phyloP scores from a whole-genome alignment of 2,329 filamentous ascomycete species.

The Ophiostoma pallidulum region DNA sequence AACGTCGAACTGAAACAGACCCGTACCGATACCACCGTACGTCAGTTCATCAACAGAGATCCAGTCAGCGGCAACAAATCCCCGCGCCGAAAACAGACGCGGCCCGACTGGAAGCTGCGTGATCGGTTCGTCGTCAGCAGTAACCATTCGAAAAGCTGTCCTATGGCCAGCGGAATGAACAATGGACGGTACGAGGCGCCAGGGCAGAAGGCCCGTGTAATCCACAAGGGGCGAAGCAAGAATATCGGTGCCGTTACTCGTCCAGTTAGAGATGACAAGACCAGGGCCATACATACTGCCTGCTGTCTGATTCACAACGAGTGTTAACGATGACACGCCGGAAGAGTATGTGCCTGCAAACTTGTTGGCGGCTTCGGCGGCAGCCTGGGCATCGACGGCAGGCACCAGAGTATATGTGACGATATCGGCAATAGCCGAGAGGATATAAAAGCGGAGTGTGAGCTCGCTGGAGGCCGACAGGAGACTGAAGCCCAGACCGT shows the following conservation, averaged over 20 bases:
- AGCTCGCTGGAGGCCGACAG: slow-evolving; percentile 23
- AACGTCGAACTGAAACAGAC: too few species aligned
- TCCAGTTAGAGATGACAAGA: slow-evolving; percentile 29
- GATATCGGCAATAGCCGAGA: slow-evolving; percentile 19
- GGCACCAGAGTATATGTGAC: slow-evolving; percentile 28
- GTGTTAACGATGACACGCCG: slow-evolving; percentile 31
- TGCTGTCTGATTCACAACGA: slow-evolving; percentile 25
- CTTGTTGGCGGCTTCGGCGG: slow-evolving; percentile 23
- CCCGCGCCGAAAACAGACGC: slow-evolving; percentile 2
- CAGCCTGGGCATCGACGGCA: slow-evolving; percentile 33
- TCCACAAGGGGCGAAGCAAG: slow-evolving; percentile 18
- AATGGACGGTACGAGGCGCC: slow-evolving; percentile 7
- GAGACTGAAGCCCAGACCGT: slow-evolving; percentile 33
- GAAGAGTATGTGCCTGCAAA: slow-evolving; percentile 30
- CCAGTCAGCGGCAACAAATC: slow-evolving; percentile 4
- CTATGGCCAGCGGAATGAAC: background rate
- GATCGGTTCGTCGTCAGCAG: background rate
- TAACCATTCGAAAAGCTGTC: background rate
- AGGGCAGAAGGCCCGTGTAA: slow-evolving; percentile 1
- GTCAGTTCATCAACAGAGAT: slow-evolving; percentile 26
- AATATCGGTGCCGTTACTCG: slow-evolving; percentile 32
- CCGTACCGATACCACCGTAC: too few species aligned
- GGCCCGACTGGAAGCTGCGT: background rate
- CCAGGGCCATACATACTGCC: slow-evolving; percentile 23
- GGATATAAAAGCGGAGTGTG: slow-evolving; percentile 1